These are phyloP conservation scores for Backusella australiensis DNA, from an alignment of 192 early-diverging fungal genomes.

Conservation along the genomic window DNA sequence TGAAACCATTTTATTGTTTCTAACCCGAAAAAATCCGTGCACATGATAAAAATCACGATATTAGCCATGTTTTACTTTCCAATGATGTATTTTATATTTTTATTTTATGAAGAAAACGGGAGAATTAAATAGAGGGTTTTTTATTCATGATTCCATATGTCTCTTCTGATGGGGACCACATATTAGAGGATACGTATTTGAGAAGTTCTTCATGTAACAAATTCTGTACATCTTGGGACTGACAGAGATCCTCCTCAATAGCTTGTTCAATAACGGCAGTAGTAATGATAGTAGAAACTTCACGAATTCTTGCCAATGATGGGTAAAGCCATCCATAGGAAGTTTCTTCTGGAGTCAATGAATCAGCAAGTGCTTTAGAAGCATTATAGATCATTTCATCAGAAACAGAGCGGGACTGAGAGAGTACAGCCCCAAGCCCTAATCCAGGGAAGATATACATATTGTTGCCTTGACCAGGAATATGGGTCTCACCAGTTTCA, in stretches of 20 bases:
- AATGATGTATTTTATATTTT: background rate
- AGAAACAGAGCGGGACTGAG: conserved; percentile 66
- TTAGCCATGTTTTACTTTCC: background rate
- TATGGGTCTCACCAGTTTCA: conserved; percentile 49
- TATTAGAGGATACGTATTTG: conserved; percentile 1
- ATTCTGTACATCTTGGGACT: background rate
- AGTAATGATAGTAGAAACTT: conserved; percentile 80
- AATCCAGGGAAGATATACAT: conserved; percentile 97
- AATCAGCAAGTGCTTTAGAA: conserved; percentile 76
- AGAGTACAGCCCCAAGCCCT: conserved; percentile 82
- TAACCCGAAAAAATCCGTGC: conserved; percentile 2
- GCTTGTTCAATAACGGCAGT: conserved; percentile 66
- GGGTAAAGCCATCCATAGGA: conserved; percentile 80
- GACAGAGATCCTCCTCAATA: conserved; percentile 21
- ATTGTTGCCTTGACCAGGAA: conserved; percentile 93
- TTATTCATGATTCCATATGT: background rate
- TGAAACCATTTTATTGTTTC: background rate
- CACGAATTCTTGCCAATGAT: conserved; percentile 80
- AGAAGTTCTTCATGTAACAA: conserved; percentile 10
- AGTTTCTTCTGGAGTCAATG: conserved; percentile 71
- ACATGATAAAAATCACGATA: background rate
- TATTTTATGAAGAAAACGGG: background rate
- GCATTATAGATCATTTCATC: conserved; percentile 83
- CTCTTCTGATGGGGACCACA: conserved; percentile 4
- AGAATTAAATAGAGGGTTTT: background rate